Percentiles rank a stretch among this genome's conserved stretches.
Evolutionary conservation across 1,284 basidiomycete genomes (phyloP).

Genomic region (Sanghuangporus baumii): DNA sequence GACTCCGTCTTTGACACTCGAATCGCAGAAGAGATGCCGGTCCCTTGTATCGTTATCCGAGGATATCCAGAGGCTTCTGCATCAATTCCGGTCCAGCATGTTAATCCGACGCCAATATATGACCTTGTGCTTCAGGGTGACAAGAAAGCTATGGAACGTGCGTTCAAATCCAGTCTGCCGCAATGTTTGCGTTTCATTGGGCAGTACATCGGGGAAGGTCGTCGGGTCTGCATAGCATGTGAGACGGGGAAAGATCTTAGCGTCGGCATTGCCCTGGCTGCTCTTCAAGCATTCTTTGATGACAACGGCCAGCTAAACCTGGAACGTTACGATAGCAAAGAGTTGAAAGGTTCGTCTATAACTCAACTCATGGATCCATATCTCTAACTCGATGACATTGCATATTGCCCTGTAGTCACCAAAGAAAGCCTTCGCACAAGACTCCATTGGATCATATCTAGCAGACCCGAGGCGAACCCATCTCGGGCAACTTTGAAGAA

Average conservation of each 20-base stretch:
- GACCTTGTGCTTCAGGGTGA: slow-evolving; percentile 33
- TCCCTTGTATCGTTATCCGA: slow-evolving; percentile 16
- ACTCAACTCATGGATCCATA: not conserved
- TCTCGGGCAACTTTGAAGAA: slow-evolving; percentile 70
- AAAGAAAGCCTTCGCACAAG: slow-evolving; percentile 62
- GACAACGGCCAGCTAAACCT: slow-evolving; percentile 37
- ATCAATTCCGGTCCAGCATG: not conserved
- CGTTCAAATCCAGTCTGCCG: slow-evolving; percentile 47
- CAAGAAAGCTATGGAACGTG: slow-evolving; percentile 46
- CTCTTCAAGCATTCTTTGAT: slow-evolving; percentile 54
- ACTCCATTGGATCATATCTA: slow-evolving; percentile 77
- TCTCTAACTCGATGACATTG: not conserved
- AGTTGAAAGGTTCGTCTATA: not conserved
- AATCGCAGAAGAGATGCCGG: slow-evolving; percentile 11
- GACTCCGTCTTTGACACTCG: slow-evolving; percentile 3
- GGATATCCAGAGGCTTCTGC: not conserved
- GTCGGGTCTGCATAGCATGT: slow-evolving; percentile 47
- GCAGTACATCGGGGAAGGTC: slow-evolving; percentile 32
- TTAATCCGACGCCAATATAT: slow-evolving; percentile 21
- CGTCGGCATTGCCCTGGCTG: slow-evolving; percentile 56
- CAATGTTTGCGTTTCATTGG: slow-evolving; percentile 42
- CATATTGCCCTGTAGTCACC: slow-evolving; percentile 25
- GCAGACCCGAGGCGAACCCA: slow-evolving; percentile 68
- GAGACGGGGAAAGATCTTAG: slow-evolving; percentile 53
- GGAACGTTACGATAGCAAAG: slow-evolving; percentile 16